phyloP scores from a whole-genome alignment of 2,329 filamentous ascomycete species.

The Thielaviopsis euricoi region DNA sequence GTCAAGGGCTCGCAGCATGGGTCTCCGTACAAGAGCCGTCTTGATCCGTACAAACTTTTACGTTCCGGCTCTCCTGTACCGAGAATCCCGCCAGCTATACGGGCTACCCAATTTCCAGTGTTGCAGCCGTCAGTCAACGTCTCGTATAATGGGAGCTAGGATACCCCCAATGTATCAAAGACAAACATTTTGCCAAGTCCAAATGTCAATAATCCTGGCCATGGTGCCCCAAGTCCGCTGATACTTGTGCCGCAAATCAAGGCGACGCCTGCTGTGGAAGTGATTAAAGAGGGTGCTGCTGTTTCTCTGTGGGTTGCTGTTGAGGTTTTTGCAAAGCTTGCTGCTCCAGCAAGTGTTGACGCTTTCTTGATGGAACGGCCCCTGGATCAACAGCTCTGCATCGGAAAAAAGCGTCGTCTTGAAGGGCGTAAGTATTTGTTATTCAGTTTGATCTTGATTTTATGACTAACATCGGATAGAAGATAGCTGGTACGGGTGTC shows the following conservation, averaged over 20 bases:
- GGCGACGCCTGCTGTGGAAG: constrained; percentile 26
- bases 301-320: constrained; percentile 31
- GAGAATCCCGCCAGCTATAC: constrained; percentile 2
- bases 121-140: constrained; percentile 7
- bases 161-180: constrained; percentile 1
- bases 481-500: constrained; percentile 25
- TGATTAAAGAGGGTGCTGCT: constrained; percentile 18
- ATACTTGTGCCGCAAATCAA: constrained; percentile 27
- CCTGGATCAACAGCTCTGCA: constrained; percentile 11
- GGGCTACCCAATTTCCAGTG: neutral
- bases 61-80: constrained; percentile 5
- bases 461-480: constrained; percentile 1
- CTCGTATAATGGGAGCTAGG: constrained; percentile 1
- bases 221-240: constrained; percentile 8
- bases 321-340: constrained; percentile 27
- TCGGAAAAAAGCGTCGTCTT: constrained; percentile 9
- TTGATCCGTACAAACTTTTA: neutral
- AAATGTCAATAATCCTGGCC: neutral
- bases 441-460: neutral
- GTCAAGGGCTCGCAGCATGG: constrained; percentile 2
- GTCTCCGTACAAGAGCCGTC: neutral
- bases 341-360: constrained; percentile 14
- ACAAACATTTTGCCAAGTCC: neutral
- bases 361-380: constrained; percentile 10
- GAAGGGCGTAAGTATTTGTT: constrained; percentile 9